Conservation (phyloP, 2,329 filamentous ascomycete species). For the Epichloe uncinata region DNA sequence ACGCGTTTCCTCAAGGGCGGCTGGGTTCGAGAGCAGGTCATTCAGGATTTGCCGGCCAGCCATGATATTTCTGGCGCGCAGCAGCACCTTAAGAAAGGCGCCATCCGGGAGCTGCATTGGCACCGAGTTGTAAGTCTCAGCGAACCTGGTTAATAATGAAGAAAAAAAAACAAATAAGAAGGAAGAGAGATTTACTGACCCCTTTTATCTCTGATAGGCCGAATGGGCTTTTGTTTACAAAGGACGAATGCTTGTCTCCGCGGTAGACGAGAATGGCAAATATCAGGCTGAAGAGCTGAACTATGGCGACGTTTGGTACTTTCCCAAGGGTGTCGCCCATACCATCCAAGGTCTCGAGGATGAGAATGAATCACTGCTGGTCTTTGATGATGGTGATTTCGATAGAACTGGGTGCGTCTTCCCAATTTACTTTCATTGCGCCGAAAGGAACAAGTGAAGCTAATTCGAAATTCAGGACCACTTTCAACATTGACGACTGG, state of each 20-base stretch:
- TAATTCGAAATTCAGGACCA: conserved; percentile 33
- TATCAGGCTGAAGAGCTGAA: conserved; percentile 41
- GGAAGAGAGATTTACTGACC: background rate
- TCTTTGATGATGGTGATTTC: conserved; percentile 55
- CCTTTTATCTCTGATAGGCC: conserved; percentile 27
- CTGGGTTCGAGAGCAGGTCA: conserved; percentile 53
- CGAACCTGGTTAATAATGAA: background rate
- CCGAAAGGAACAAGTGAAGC: background rate
- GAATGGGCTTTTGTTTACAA: conserved; percentile 53
- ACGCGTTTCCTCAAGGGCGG: conserved; percentile 48
- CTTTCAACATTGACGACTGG: conserved; percentile 62
- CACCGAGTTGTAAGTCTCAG: conserved; percentile 43
- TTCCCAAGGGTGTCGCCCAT: conserved; percentile 51
- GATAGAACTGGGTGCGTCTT: conserved; percentile 40
- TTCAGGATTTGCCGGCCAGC: conserved; percentile 52
- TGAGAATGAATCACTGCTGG: conserved; percentile 53
- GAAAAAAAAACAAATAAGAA: too few relatives aligned
- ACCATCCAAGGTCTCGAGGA: conserved; percentile 51
- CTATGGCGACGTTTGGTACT: conserved; percentile 56
- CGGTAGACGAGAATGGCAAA: conserved; percentile 47
- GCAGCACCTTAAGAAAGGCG: conserved; percentile 53
- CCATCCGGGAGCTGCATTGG: conserved; percentile 54
- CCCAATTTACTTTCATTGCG: too few relatives aligned
- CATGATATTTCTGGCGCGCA: conserved; percentile 55
- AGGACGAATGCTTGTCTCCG: conserved; percentile 43